A percentile compares a stretch with the other conserved stretches of the same genome.
Evolutionary conservation across 306 rosid genomes (phyloP).

Genomic region (Casuarina equisetifolia): DNA sequence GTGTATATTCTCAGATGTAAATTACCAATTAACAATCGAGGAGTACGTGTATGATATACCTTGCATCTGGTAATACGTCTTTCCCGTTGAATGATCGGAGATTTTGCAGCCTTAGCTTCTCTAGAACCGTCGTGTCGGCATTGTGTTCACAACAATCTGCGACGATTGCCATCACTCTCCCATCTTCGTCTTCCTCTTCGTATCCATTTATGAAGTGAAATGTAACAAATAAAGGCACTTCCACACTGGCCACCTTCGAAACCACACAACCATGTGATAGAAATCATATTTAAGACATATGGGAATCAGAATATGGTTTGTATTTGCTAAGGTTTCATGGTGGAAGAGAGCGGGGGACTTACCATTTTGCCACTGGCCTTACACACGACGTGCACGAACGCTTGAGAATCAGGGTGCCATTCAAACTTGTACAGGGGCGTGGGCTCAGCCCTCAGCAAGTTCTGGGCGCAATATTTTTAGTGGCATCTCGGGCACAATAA

Average conservation of each 20-base stretch:
- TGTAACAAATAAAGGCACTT: constrained; percentile 77
- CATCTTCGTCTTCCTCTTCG: constrained; percentile 33
- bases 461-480: constrained; percentile 83
- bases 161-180: constrained; percentile 62
- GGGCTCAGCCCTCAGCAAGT: constrained; percentile 86
- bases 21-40: neutral
- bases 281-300: neutral
- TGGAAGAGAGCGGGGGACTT: constrained; percentile 23
- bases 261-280: too few species aligned
- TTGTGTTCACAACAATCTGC: constrained; percentile 91
- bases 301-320: too few species aligned
- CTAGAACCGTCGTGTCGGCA: constrained; percentile 25
- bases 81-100: constrained; percentile 17
- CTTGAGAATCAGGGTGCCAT: constrained; percentile 23
- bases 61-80: constrained; percentile 83
- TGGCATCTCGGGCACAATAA: constrained; percentile 83
- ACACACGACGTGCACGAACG: constrained; percentile 76
- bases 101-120: too few species aligned
- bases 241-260: constrained; percentile 29
- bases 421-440: constrained; percentile 83
- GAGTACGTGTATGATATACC: constrained; percentile 26
- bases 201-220: constrained; percentile 94
- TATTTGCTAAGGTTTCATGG: too few species aligned
- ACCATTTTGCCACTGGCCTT: constrained; percentile 76
- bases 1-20: neutral